phyloP scores from a whole-genome alignment of 805 yeast species.

The Lipomyces sp. region DNA sequence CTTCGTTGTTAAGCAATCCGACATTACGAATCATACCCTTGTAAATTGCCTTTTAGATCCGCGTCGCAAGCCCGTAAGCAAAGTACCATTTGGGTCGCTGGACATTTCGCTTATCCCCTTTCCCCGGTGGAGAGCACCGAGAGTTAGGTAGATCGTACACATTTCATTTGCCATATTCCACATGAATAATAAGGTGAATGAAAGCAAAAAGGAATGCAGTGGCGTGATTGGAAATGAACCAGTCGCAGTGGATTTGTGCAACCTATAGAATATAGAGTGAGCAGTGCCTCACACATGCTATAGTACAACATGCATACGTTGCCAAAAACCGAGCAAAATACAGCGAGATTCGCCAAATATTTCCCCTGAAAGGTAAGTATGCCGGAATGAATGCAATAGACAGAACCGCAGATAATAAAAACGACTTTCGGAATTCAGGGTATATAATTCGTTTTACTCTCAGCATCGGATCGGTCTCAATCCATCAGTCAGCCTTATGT shows the following conservation, averaged over 20 bases:
- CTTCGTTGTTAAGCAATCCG: neutral
- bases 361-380: conserved; percentile 27
- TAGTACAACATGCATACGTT: conserved; percentile 10
- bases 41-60: conserved; percentile 40
- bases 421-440: neutral
- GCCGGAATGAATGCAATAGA: conserved; percentile 17
- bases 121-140: conserved; percentile 47
- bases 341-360: conserved; percentile 29
- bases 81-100: conserved; percentile 46
- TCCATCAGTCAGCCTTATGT: neutral
- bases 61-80: conserved; percentile 46
- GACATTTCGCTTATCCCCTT: conserved; percentile 42
- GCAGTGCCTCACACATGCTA: neutral
- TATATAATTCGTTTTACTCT: conserved; percentile 10
- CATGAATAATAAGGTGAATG: conserved; percentile 25
- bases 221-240: conserved; percentile 32
- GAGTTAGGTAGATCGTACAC: conserved; percentile 45
- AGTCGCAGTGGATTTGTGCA: conserved; percentile 31
- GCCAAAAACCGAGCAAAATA: conserved; percentile 11
- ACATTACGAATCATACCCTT: conserved; percentile 8
- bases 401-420: neutral
- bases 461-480: conserved; percentile 30
- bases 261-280: conserved; percentile 18
- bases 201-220: conserved; percentile 28
- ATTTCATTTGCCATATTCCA: conserved; percentile 40